Conservation (phyloP, 208 protist genomes). For the Trypanosomatidae sp. region DNA sequence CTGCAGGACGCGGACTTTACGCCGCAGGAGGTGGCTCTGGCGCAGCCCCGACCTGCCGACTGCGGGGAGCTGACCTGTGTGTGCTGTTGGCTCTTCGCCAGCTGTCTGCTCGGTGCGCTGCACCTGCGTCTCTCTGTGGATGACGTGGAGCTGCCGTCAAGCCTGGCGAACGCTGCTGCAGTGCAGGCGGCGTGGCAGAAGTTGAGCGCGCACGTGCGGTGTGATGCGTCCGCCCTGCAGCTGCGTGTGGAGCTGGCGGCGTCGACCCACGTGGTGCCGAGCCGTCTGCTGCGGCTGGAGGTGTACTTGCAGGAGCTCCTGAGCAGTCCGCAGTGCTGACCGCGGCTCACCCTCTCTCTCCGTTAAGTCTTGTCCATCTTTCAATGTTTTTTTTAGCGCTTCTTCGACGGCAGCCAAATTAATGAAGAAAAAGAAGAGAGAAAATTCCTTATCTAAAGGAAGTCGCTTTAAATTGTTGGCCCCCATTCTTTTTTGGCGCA, state of each 20-base stretch:
- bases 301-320: conserved; percentile 12
- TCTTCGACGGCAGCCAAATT: too few relatives aligned
- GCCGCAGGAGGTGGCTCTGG: background rate
- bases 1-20: conserved; percentile 10
- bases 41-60: background rate
- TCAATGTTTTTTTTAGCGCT: too few relatives aligned
- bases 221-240: background rate
- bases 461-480: too few relatives aligned
- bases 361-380: too few relatives aligned
- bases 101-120: conserved; percentile 14
- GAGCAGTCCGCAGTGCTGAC: background rate
- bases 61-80: conserved; percentile 10
- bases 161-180: conserved; percentile 4
- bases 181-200: conserved; percentile 4
- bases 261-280: conserved; percentile 1
- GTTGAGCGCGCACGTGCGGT: conserved; percentile 9
- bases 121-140: conserved; percentile 21
- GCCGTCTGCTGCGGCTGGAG: conserved; percentile 21
- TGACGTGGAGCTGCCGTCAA: conserved; percentile 2
- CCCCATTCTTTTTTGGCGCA: too few relatives aligned
- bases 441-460: too few relatives aligned
- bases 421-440: too few relatives aligned
- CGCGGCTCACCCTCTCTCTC: too few relatives aligned
- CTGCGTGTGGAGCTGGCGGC: background rate
- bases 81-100: conserved; percentile 26